phyloP scores from a whole-genome alignment of 1,284 basidiomycete species.

The Xerocomus minutiporus region DNA sequence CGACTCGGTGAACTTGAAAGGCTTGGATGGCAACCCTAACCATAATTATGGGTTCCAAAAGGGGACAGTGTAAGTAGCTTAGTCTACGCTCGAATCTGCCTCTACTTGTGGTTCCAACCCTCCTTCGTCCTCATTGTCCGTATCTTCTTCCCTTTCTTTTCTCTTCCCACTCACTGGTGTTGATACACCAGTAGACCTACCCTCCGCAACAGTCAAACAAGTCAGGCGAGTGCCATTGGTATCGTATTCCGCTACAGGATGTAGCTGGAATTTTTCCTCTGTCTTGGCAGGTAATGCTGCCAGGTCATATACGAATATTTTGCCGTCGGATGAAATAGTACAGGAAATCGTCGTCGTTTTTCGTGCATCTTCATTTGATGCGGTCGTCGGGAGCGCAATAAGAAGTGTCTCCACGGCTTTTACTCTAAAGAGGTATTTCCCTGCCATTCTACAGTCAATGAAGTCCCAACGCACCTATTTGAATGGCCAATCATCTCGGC shows the following conservation, averaged over 20 bases:
- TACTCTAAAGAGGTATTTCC: constrained; percentile 42
- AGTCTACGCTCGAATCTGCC: too few species aligned
- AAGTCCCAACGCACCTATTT: constrained; percentile 55
- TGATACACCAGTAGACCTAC: constrained; percentile 17
- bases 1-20: background rate
- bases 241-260: constrained; percentile 67
- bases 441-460: background rate
- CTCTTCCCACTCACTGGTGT: constrained; percentile 35
- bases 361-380: constrained; percentile 16
- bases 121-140: constrained; percentile 29
- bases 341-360: constrained; percentile 59
- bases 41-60: background rate
- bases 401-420: constrained; percentile 65
- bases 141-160: constrained; percentile 33
- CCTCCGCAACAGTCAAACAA: constrained; percentile 68
- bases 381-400: constrained; percentile 47
- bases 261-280: constrained; percentile 38
- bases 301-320: constrained; percentile 77
- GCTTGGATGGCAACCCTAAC: background rate
- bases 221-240: constrained; percentile 82
- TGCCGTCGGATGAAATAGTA: constrained; percentile 82
- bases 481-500: constrained; percentile 67
- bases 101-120: constrained; percentile 19
- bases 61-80: background rate
- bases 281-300: constrained; percentile 37